Conservation (phyloP, 1,284 basidiomycete genomes). For the Pholiota adiposa region DNA sequence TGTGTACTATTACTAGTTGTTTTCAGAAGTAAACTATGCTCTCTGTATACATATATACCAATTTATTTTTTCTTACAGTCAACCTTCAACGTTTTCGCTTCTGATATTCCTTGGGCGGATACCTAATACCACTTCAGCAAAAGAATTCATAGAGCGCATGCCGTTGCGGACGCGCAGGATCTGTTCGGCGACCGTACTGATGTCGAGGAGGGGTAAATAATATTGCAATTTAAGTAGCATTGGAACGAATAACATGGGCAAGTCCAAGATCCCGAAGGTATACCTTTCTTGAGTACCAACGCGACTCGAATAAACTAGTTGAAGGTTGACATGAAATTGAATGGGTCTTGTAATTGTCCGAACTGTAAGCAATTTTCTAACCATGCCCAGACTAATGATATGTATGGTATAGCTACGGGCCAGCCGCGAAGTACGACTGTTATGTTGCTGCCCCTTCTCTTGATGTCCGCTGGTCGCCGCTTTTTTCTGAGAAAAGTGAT, state of each 20-base stretch:
- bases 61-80: too few species aligned
- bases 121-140: too few species aligned
- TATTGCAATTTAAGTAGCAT: too few species aligned
- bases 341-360: neutral
- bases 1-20: neutral
- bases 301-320: too few species aligned
- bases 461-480: neutral
- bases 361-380: constrained; percentile 1
- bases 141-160: too few species aligned
- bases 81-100: neutral
- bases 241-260: too few species aligned
- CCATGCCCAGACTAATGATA: neutral
- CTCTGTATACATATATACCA: neutral
- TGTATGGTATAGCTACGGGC: neutral
- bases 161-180: too few species aligned
- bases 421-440: neutral
- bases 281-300: too few species aligned
- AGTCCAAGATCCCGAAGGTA: too few species aligned
- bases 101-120: too few species aligned
- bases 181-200: too few species aligned
- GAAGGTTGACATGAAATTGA: neutral
- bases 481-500: constrained; percentile 14
- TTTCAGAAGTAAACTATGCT: neutral
- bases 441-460: constrained; percentile 10
- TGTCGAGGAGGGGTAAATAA: too few species aligned